Percentiles rank a stretch among this genome's conserved stretches.
These are phyloP conservation scores for Neurospora sp. DNA, from an alignment of 495 filamentous ascomycete species.

Conservation along the genomic window DNA sequence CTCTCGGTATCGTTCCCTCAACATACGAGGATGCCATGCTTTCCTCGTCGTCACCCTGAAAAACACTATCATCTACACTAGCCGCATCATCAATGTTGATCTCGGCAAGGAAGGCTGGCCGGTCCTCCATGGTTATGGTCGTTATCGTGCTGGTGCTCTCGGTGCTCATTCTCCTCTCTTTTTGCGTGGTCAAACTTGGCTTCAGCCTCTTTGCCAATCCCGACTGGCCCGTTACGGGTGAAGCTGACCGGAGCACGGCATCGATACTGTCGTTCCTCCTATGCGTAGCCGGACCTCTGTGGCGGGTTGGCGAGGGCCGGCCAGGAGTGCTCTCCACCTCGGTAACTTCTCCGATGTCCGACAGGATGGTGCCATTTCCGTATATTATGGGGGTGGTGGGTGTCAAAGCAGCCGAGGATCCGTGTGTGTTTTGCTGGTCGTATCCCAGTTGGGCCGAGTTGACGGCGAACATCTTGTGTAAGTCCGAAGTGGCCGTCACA, in stretches of 20 bases:
- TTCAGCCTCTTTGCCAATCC: constrained; percentile 31
- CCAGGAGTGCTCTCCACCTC: constrained; percentile 46
- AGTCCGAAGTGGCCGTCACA: constrained; percentile 19
- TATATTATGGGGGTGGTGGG: constrained; percentile 50
- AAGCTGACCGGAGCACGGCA: constrained; percentile 1
- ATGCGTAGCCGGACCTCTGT: background rate
- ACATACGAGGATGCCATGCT: constrained; percentile 43
- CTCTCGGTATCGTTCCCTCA: constrained; percentile 25
- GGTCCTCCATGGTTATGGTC: constrained; percentile 36
- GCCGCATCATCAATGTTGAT: constrained; percentile 49
- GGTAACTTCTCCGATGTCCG: constrained; percentile 65
- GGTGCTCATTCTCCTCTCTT: constrained; percentile 30
- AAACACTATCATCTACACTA: constrained; percentile 47
- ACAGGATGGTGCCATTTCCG: constrained; percentile 53
- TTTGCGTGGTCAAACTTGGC: constrained; percentile 18
- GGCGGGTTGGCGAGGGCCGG: constrained; percentile 18
- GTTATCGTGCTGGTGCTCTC: constrained; percentile 44
- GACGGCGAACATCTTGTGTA: constrained; percentile 23
- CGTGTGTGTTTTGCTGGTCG: constrained; percentile 25
- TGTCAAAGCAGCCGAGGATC: constrained; percentile 40
- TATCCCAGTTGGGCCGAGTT: constrained; percentile 10
- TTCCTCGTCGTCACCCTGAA: constrained; percentile 50
- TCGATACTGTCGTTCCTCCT: background rate
- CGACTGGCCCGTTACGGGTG: constrained; percentile 11
- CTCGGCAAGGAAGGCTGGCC: constrained; percentile 37